These are phyloP conservation scores for Coemansia sp. DNA, from an alignment of 192 early-diverging fungal species.

Conservation along the genomic window DNA sequence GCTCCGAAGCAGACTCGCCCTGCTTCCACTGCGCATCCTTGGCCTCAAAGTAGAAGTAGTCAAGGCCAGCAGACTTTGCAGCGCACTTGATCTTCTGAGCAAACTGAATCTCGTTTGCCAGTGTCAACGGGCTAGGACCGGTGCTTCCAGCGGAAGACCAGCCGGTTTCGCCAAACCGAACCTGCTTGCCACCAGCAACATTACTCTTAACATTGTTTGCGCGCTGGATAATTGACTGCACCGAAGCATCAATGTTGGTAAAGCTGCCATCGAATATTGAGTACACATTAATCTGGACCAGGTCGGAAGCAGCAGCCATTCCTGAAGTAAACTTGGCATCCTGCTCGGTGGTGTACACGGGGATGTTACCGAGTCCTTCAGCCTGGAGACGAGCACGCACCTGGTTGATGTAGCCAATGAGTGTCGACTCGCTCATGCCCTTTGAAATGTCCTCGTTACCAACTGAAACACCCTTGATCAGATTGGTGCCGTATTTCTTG, in stretches of 20 bases:
- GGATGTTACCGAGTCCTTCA: constrained; percentile 43
- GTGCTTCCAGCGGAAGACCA: constrained; percentile 42
- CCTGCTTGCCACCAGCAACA: constrained; percentile 33
- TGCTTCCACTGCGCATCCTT: constrained; percentile 50
- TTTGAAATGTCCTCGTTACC: constrained; percentile 46
- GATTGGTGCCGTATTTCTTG: constrained; percentile 26
- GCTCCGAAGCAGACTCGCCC: constrained; percentile 20
- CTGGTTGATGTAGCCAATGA: constrained; percentile 45
- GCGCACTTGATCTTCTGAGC: constrained; percentile 41
- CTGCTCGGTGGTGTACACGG: constrained; percentile 44
- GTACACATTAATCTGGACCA: constrained; percentile 52
- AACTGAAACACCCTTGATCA: constrained; percentile 44
- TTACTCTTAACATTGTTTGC: constrained; percentile 27
- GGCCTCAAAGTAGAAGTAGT: constrained; percentile 54
- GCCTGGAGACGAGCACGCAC: constrained; percentile 37
- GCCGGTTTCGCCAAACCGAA: constrained; percentile 44
- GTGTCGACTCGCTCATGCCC: constrained; percentile 35
- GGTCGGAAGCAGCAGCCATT: constrained; percentile 28
- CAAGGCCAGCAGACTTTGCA: constrained; percentile 13
- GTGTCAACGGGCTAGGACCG: constrained; percentile 33
- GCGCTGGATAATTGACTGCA: constrained; percentile 37
- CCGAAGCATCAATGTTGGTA: constrained; percentile 28
- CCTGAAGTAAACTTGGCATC: constrained; percentile 33
- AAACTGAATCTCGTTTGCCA: constrained; percentile 33
- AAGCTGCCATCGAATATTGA: constrained; percentile 40